A percentile compares a stretch with the other conserved stretches of the same genome.
phyloP scores from a whole-genome alignment of 2,329 filamentous ascomycete genomes.

The Corniculantispora saksenae region DNA sequence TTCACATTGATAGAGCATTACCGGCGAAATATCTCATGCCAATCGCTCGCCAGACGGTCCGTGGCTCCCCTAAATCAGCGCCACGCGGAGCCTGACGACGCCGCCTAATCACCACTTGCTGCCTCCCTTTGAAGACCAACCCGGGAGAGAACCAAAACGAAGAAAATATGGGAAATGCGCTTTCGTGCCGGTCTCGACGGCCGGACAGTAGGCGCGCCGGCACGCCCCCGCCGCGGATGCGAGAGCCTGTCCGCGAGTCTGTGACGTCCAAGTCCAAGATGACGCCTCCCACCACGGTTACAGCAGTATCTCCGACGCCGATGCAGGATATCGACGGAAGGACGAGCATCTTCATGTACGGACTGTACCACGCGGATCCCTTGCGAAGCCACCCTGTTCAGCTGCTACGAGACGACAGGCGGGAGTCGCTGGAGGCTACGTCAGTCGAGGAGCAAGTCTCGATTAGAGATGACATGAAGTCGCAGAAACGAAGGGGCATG shows the following conservation, averaged over 20 bases:
- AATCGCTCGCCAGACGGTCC: not conserved
- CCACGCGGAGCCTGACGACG: not conserved
- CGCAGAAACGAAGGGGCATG: not conserved
- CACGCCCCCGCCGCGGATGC: not conserved
- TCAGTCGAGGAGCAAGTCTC: too few species aligned
- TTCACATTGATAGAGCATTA: not conserved
- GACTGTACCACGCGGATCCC: conserved; percentile 1
- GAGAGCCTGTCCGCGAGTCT: not conserved
- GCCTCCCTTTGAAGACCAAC: not conserved
- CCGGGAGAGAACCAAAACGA: too few species aligned
- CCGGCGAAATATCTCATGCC: not conserved
- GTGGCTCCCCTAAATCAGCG: not conserved
- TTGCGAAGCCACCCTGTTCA: conserved; percentile 3
- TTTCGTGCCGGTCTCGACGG: not conserved
- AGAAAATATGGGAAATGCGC: not conserved
- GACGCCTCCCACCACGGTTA: not conserved
- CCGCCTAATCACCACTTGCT: not conserved
- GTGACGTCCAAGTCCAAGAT: not conserved
- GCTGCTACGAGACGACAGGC: too few species aligned
- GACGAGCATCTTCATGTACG: not conserved
- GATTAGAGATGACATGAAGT: not conserved
- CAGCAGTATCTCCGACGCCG: not conserved
- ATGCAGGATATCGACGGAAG: not conserved
- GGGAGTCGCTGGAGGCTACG: too few species aligned
- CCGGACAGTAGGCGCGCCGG: not conserved